Conservation (phyloP, 495 filamentous ascomycete species). For the Aspergillus mulundensis region DNA sequence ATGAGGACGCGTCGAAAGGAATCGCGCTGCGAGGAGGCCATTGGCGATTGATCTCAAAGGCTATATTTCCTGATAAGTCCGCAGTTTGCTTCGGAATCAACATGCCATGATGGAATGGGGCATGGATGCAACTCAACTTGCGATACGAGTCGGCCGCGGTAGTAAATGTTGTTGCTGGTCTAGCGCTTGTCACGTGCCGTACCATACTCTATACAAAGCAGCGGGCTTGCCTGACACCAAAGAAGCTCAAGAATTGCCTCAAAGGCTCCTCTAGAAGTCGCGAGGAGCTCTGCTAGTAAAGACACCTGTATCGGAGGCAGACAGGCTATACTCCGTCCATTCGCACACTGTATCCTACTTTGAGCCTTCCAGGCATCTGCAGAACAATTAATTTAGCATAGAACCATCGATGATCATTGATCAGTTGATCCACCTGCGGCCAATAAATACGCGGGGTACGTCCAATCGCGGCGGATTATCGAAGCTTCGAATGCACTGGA, state of each 20-base stretch:
- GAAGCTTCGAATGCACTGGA: not conserved
- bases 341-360: not conserved
- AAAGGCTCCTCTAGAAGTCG: too few relatives aligned
- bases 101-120: not conserved
- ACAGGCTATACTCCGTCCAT: not conserved
- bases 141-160: too few relatives aligned
- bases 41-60: not conserved
- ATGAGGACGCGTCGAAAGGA: not conserved
- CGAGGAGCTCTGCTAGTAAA: too few relatives aligned
- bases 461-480: not conserved
- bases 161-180: too few relatives aligned
- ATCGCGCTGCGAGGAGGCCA: conserved; percentile 2
- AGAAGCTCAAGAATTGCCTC: too few relatives aligned
- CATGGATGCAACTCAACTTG: not conserved
- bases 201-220: too few relatives aligned
- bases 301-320: not conserved
- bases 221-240: too few relatives aligned
- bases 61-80: not conserved
- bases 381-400: not conserved
- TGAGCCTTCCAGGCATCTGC: not conserved
- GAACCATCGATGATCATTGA: not conserved
- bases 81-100: not conserved
- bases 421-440: conserved; percentile 8
- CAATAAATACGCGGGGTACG: conserved; percentile 8
- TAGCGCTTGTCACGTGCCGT: not conserved